Evolutionary conservation across 1,284 basidiomycete genomes (phyloP).

Genomic region (Exobasidium rhododendri): DNA sequence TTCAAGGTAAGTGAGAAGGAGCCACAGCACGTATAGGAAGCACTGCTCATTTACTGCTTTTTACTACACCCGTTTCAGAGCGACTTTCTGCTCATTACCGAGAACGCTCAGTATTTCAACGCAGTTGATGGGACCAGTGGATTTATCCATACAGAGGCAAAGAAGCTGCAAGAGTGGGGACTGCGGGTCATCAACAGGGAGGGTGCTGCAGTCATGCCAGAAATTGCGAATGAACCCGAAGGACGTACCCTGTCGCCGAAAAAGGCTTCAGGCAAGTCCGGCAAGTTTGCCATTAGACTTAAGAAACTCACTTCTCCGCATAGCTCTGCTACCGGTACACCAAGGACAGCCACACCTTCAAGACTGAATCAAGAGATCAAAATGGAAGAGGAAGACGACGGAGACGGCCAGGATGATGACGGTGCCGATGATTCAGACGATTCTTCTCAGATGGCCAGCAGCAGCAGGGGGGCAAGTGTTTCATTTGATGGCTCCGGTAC

Average conservation of each 20-base stretch:
- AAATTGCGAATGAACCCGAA: slow-evolving; percentile 4
- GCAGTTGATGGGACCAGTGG: slow-evolving; percentile 30
- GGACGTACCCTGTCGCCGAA: not conserved
- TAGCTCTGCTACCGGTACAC: not conserved
- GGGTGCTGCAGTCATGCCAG: slow-evolving; percentile 15
- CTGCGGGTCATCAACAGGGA: slow-evolving; percentile 41
- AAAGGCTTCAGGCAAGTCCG: not conserved
- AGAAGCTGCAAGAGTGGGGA: slow-evolving; percentile 42
- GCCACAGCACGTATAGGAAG: too few relatives aligned
- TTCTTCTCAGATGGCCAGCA: not conserved
- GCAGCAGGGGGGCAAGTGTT: not conserved
- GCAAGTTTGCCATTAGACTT: not conserved
- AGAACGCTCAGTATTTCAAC: slow-evolving; percentile 50
- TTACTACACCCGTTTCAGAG: slow-evolving; percentile 38
- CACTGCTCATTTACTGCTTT: too few relatives aligned
- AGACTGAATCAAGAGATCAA: slow-evolving; percentile 6
- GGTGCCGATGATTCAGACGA: not conserved
- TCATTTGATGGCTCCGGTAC: slow-evolving; percentile 3
- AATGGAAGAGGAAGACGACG: not conserved
- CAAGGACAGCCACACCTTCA: not conserved
- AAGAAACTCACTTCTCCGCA: not conserved
- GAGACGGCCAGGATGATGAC: not conserved
- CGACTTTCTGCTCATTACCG: slow-evolving; percentile 46
- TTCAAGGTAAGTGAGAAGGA: slow-evolving; percentile 59
- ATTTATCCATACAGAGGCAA: slow-evolving; percentile 47